Conservation (phyloP, 495 filamentous ascomycete species). For the Tirmania nivea region DNA sequence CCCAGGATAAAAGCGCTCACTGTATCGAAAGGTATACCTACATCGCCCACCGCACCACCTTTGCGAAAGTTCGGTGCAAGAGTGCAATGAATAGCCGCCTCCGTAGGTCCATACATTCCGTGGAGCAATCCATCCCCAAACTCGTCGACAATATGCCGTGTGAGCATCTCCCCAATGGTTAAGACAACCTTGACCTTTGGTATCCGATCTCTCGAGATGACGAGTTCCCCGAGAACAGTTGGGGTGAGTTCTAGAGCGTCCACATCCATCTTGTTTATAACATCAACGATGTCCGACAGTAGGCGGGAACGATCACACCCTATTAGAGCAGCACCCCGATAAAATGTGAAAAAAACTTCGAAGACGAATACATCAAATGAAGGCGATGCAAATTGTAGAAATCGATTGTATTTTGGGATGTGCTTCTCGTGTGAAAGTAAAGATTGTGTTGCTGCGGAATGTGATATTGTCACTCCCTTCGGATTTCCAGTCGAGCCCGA, state of each 20-base stretch:
- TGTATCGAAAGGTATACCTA: constrained; percentile 51
- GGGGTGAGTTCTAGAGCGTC: constrained; percentile 71
- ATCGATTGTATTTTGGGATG: constrained; percentile 48
- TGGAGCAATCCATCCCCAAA: constrained; percentile 50
- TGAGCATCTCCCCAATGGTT: constrained; percentile 80
- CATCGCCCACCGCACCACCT: constrained; percentile 35
- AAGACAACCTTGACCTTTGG: constrained; percentile 43
- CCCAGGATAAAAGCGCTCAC: constrained; percentile 51
- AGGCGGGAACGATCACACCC: constrained; percentile 39
- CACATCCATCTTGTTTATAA: constrained; percentile 39
- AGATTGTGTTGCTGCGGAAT: constrained; percentile 52
- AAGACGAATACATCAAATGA: constrained; percentile 81
- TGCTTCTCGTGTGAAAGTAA: constrained; percentile 54
- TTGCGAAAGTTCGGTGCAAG: constrained; percentile 27
- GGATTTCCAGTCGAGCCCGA: constrained; percentile 74
- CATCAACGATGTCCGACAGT: constrained; percentile 44
- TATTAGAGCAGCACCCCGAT: constrained; percentile 47
- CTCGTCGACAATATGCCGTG: constrained; percentile 43
- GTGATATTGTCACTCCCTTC: constrained; percentile 63
- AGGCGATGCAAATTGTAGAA: constrained; percentile 69
- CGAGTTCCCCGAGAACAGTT: constrained; percentile 48
- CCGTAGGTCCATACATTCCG: constrained; percentile 77
- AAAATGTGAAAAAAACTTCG: constrained; percentile 67
- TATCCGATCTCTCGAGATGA: constrained; percentile 36
- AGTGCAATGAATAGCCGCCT: constrained; percentile 61